Evolutionary conservation across 805 yeast genomes (phyloP), one percentile per base, ranked within the genome.

Genomic region (Pichia pseudocactophila): DNA sequence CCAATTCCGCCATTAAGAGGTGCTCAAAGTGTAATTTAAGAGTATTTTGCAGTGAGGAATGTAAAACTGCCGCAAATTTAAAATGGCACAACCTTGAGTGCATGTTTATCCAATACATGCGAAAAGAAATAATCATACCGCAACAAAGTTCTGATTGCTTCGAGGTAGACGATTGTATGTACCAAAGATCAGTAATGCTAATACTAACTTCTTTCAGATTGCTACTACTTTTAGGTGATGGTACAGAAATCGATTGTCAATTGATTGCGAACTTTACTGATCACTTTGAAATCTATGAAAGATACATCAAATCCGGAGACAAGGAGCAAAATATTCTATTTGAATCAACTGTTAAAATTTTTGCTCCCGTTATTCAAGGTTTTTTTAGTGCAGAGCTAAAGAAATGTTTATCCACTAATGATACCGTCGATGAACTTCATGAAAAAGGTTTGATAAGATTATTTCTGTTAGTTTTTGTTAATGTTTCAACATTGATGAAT

Each of bases 401-500:
- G 7, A n/a, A 30, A 13, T 10, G 17, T 31, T 13, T 13, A 12
- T 15, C 8, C 9, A 25, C 17, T 7, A n/a, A 36, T 11, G 26
- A 19, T n/a, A 22, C 10, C 2, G 17, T 25, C 7, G n/a, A n/a
- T 18, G 18, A 15, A 22, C 43, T 46, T 19, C 34, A 37, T 17
- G 34, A 28, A n/a, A 17, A 32, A 18, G 60, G 56, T 6, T 34
- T 53, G 3, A 36, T 45, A 25, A 51, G 48, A 26, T 22, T 43
- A 6, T 44, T 53, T 27, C 50, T 50, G 33, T 39, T 53, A 17
- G 40, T 58, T 34, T 47, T 51, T 26, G 60, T 65, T 22, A 68
- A 68, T 47, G 47, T 59, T 5, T 57, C 59, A 7, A 49, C 49
- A 3, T 25, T 59, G 20, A 54, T 56, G 28, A 58, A 65, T 43